Conservation (phyloP, 306 rosid genomes). For the Corylus americana region DNA sequence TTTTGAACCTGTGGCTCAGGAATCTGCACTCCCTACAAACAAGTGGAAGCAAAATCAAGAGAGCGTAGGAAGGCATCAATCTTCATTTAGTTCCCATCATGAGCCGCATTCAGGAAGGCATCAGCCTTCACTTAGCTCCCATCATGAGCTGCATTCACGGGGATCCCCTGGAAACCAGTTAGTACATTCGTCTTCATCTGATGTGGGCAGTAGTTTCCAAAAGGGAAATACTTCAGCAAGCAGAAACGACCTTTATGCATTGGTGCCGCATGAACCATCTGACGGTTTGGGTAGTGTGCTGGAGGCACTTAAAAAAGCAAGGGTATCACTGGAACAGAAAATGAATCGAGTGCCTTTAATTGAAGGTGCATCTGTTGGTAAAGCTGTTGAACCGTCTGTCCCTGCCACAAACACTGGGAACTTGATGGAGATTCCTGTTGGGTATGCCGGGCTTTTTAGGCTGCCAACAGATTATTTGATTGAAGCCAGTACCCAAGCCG, state of each 20-base stretch:
- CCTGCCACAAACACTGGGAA: constrained; percentile 42
- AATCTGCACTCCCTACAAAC: constrained; percentile 44
- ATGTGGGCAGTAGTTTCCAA: constrained; percentile 25
- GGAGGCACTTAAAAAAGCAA: constrained; percentile 84
- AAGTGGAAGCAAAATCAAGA: constrained; percentile 42
- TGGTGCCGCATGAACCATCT: constrained; percentile 66
- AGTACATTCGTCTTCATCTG: constrained; percentile 30
- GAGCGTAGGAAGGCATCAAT: constrained; percentile 28
- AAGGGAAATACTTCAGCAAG: constrained; percentile 42
- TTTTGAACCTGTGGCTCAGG: constrained; percentile 46
- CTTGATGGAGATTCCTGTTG: constrained; percentile 53
- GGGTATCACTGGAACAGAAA: constrained; percentile 55
- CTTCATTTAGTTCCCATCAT: too few species aligned
- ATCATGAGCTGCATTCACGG: constrained; percentile 28
- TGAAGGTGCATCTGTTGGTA: constrained; percentile 29
- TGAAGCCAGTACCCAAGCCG: constrained; percentile 43
- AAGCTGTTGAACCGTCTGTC: constrained; percentile 38
- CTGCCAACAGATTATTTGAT: constrained; percentile 71
- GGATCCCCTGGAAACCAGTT: constrained; percentile 30
- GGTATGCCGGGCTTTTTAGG: constrained; percentile 79
- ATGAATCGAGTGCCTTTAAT: constrained; percentile 49
- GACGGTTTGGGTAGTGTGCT: constrained; percentile 54
- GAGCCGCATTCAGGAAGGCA: background rate
- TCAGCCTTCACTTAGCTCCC: constrained; percentile 39
- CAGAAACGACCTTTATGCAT: constrained; percentile 52